Evolutionary conservation across 306 rosid genomes (phyloP).

Genomic region (Prunus fruticosa): DNA sequence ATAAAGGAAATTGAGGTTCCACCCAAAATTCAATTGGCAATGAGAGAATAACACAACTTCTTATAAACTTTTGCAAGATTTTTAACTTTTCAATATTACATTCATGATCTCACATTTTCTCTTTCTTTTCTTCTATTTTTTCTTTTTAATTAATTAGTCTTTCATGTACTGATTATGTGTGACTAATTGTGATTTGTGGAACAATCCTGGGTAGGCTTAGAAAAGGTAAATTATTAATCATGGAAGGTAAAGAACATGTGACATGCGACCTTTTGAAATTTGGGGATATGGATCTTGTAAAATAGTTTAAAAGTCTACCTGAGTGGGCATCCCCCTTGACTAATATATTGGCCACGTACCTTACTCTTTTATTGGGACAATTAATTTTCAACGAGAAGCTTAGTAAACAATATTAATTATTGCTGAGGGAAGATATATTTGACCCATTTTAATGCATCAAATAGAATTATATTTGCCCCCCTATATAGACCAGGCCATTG

Average conservation of each 20-base stretch:
- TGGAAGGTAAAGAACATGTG: constrained; percentile 46
- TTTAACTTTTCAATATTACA: too few relatives aligned
- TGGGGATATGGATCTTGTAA: constrained; percentile 3
- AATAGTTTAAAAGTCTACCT: constrained; percentile 33
- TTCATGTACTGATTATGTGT: constrained; percentile 16
- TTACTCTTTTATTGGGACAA: not conserved
- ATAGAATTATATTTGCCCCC: constrained; percentile 4
- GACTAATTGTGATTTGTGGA: constrained; percentile 23
- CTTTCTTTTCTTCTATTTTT: not conserved
- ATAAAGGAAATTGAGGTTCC: too few relatives aligned
- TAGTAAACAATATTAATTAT: constrained; percentile 7
- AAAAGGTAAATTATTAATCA: constrained; percentile 3
- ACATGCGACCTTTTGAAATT: constrained; percentile 21
- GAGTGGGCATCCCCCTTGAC: constrained; percentile 53
- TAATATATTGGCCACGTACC: not conserved
- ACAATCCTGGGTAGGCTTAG: not conserved
- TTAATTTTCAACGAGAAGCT: constrained; percentile 25
- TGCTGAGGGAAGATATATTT: not conserved
- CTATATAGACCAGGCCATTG: constrained; percentile 5
- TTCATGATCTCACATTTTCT: too few relatives aligned
- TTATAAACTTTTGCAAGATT: too few relatives aligned
- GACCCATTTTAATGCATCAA: not conserved
- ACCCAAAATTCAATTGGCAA: too few relatives aligned
- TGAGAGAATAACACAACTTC: too few relatives aligned
- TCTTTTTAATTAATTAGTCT: not conserved